Percentiles rank a stretch among this genome's conserved stretches.
phyloP scores from a whole-genome alignment of 2,329 filamentous ascomycete species.

The Aureobasidium sp. region DNA sequence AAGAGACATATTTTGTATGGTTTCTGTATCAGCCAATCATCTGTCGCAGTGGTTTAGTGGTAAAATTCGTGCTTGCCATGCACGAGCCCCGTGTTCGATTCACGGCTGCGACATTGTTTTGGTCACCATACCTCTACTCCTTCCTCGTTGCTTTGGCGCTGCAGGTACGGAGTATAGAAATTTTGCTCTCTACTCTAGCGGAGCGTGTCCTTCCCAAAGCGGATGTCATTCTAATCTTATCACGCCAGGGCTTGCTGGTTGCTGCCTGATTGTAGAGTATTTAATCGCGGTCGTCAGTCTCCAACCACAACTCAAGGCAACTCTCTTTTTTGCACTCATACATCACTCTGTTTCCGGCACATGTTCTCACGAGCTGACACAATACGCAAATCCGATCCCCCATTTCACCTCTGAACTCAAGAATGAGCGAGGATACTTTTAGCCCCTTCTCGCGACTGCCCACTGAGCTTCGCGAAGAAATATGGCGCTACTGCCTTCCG shows the following conservation, averaged over 20 bases:
- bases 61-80: slow-evolving; percentile 16
- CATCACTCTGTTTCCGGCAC: not conserved
- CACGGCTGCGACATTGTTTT: slow-evolving; percentile 15
- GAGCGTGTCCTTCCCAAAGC: too few species aligned
- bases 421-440: slow-evolving; percentile 8
- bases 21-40: not conserved
- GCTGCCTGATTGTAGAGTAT: too few species aligned
- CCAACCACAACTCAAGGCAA: not conserved
- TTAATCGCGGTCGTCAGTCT: too few species aligned
- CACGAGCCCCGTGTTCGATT: slow-evolving; percentile 16
- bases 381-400: not conserved
- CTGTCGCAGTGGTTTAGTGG: slow-evolving; percentile 16
- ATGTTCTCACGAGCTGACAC: not conserved
- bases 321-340: slow-evolving; percentile 5
- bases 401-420: not conserved
- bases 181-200: not conserved
- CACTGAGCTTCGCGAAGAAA: slow-evolving; percentile 16
- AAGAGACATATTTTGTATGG: too few species aligned
- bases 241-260: too few species aligned
- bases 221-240: too few species aligned
- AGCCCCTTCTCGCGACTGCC: slow-evolving; percentile 16
- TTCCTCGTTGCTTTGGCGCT: not conserved
- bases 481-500: slow-evolving; percentile 18
- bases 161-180: not conserved
- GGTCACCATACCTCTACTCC: not conserved